Evolutionary conservation across 2,329 filamentous ascomycete genomes (phyloP).

Genomic region (Aspergillus fischeri): DNA sequence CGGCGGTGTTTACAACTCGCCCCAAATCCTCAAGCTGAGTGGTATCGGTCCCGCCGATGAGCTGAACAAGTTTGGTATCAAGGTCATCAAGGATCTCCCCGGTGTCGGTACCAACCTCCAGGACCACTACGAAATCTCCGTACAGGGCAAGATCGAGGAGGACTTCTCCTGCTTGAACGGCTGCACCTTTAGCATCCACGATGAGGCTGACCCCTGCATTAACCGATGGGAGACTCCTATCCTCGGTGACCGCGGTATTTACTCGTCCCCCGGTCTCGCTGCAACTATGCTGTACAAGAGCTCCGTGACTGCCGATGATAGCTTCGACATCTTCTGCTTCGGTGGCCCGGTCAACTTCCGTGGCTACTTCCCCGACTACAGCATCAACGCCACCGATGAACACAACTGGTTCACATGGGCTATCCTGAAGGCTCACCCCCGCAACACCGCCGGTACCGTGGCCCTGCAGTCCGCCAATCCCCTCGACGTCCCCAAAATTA

Average conservation of each 20-base stretch:
- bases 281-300: conserved; percentile 42
- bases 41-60: conserved; percentile 58
- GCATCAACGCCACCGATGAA: conserved; percentile 38
- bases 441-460: conserved; percentile 61
- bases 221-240: conserved; percentile 41
- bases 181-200: conserved; percentile 26
- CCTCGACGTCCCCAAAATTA: conserved; percentile 59
- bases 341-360: conserved; percentile 56
- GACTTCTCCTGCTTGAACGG: conserved; percentile 33
- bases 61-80: conserved; percentile 51
- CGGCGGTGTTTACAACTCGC: conserved; percentile 58
- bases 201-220: conserved; percentile 39
- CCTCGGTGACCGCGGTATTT: conserved; percentile 37
- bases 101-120: conserved; percentile 63
- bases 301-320: conserved; percentile 38
- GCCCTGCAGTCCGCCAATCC: conserved; percentile 59
- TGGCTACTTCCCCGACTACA: conserved; percentile 46
- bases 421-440: conserved; percentile 58
- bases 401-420: conserved; percentile 45
- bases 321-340: conserved; percentile 52
- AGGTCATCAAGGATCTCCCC: conserved; percentile 52
- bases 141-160: conserved; percentile 36
- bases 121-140: conserved; percentile 46
- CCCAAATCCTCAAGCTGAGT: conserved; percentile 61
- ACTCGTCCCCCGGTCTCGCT: conserved; percentile 51